Conservation (phyloP, 2,329 filamentous ascomycete genomes). For the Diaporthe capsici region DNA sequence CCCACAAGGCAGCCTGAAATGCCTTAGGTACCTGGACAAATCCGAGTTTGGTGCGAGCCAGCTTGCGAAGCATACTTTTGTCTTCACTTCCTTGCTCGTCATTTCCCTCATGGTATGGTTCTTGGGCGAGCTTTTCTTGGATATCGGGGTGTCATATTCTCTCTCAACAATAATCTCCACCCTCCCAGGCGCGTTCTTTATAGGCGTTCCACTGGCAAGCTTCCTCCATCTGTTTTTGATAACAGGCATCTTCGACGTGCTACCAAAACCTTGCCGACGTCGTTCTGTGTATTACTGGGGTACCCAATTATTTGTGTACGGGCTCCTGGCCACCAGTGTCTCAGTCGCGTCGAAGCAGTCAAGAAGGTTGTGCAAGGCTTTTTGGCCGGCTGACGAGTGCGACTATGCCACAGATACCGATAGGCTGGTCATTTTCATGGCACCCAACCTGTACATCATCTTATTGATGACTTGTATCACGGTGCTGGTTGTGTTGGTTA, state of each 20-base stretch:
- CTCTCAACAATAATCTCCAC: neutral
- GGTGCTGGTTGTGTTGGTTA: neutral
- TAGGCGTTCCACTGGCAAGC: neutral
- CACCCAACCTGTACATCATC: slow-evolving; percentile 2
- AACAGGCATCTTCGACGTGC: neutral
- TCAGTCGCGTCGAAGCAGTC: neutral
- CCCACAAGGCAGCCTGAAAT: neutral
- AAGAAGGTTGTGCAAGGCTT: neutral
- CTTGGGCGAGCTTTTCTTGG: neutral
- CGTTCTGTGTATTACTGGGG: neutral
- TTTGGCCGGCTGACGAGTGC: neutral
- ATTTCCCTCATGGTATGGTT: neutral
- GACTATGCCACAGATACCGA: too few relatives aligned
- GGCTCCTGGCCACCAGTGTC: neutral
- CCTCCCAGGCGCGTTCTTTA: neutral
- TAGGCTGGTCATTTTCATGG: neutral
- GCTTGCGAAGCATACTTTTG: neutral
- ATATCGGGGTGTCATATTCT: slow-evolving; percentile 1
- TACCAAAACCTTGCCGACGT: neutral
- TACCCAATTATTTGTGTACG: neutral
- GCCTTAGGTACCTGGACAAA: neutral
- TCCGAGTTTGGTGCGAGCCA: neutral
- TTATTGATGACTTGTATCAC: neutral
- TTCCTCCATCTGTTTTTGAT: neutral
- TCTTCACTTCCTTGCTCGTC: neutral